A percentile compares a stretch with the other conserved stretches of the same genome.
Evolutionary conservation across 257 asterid species (phyloP).

Genomic region (Phtheirospermum japonicum): DNA sequence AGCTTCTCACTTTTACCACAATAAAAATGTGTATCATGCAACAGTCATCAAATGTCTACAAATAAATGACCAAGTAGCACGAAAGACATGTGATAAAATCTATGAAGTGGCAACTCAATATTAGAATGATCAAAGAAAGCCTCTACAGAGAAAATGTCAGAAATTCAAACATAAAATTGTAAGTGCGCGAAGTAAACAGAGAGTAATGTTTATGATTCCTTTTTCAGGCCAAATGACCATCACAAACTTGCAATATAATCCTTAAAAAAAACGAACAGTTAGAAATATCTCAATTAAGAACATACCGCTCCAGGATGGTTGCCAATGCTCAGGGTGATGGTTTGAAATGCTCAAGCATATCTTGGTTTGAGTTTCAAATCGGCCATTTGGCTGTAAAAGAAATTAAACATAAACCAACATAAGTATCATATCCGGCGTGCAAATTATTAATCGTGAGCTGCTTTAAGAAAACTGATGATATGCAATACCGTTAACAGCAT

Average conservation of each 20-base stretch:
- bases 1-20: background rate
- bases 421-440: background rate
- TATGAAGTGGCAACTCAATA: background rate
- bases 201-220: background rate
- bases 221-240: background rate
- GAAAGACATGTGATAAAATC: slow-evolving; percentile 4
- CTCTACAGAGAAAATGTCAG: background rate
- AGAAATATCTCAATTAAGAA: slow-evolving; percentile 20
- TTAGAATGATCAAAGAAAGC: too few species aligned
- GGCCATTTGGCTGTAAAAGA: slow-evolving; percentile 70
- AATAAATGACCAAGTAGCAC: background rate
- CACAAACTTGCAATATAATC: background rate
- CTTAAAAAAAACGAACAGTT: background rate
- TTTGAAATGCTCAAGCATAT: slow-evolving; percentile 96
- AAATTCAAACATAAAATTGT: background rate
- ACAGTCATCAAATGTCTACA: slow-evolving; percentile 5
- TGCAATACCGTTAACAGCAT: slow-evolving; percentile 66
- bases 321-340: slow-evolving; percentile 99
- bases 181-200: background rate
- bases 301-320: slow-evolving; percentile 96
- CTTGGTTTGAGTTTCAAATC: slow-evolving; percentile 94
- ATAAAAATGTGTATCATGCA: slow-evolving; percentile 8
- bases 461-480: slow-evolving; percentile 24
- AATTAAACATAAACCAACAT: background rate
- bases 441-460: background rate